Conservation (phyloP, 805 yeast genomes). For the Metschnikowia reukaufii region DNA sequence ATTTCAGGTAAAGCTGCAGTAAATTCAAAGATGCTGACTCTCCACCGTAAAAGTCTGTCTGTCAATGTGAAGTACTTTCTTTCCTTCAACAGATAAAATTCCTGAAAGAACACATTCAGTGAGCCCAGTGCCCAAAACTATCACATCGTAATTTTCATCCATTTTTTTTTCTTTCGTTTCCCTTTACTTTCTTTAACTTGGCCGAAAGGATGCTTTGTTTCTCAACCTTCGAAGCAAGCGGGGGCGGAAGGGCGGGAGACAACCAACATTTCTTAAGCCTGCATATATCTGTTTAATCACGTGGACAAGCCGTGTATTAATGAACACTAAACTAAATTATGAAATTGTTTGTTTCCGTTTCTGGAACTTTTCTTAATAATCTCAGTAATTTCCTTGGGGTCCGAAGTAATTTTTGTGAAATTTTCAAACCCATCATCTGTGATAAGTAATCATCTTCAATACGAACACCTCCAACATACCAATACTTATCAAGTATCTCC, state of each 20-base stretch:
- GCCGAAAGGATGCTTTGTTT: neutral
- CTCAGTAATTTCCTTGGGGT: slow-evolving; percentile 75
- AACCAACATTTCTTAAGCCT: neutral
- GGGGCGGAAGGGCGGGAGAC: slow-evolving; percentile 5
- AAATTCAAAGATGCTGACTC: slow-evolving; percentile 84
- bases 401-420: slow-evolving; percentile 79
- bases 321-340: slow-evolving; percentile 38
- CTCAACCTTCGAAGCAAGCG: neutral
- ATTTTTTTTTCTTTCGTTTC: slow-evolving; percentile 33
- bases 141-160: slow-evolving; percentile 97
- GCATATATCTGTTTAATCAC: slow-evolving; percentile 1
- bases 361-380: slow-evolving; percentile 72
- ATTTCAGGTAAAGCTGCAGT: slow-evolving; percentile 69
- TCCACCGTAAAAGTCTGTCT: slow-evolving; percentile 96
- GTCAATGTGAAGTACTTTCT: slow-evolving; percentile 94
- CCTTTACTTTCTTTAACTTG: neutral
- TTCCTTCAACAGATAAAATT: slow-evolving; percentile 93
- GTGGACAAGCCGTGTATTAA: neutral
- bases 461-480: slow-evolving; percentile 95
- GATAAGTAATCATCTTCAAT: slow-evolving; percentile 90
- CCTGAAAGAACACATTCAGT: slow-evolving; percentile 97
- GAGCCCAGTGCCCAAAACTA: slow-evolving; percentile 91
- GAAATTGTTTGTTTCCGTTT: slow-evolving; percentile 65
- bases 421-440: slow-evolving; percentile 78
- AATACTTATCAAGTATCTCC: slow-evolving; percentile 69